Evolutionary conservation across 306 rosid species (phyloP).

Genomic region (Vicia villosa): DNA sequence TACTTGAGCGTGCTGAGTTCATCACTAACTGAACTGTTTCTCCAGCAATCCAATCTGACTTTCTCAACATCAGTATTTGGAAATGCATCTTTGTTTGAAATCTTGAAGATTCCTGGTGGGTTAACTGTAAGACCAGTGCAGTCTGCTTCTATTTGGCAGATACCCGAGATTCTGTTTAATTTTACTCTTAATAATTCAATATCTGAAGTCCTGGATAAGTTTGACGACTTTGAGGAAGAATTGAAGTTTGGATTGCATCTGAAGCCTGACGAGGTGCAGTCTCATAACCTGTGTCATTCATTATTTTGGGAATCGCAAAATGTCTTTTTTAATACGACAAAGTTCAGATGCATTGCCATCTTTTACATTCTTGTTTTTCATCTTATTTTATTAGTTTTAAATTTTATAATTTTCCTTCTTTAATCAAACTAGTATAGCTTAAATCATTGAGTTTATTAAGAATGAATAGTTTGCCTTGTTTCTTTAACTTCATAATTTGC

Average conservation of each 20-base stretch:
- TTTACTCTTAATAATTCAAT: slow-evolving; percentile 79
- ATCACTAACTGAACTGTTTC: slow-evolving; percentile 69
- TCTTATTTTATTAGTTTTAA: slow-evolving; percentile 16
- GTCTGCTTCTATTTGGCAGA: slow-evolving; percentile 65
- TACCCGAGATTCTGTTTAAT: slow-evolving; percentile 71
- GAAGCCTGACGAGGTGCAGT: slow-evolving; percentile 67
- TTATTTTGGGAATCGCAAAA: slow-evolving; percentile 27
- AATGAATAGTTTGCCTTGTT: slow-evolving; percentile 29
- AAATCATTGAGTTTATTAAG: slow-evolving; percentile 12
- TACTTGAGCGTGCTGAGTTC: slow-evolving; percentile 72
- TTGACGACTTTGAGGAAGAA: slow-evolving; percentile 63
- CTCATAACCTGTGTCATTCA: slow-evolving; percentile 30
- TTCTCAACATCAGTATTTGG: slow-evolving; percentile 71
- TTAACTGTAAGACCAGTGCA: slow-evolving; percentile 72
- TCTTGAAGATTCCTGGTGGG: slow-evolving; percentile 76
- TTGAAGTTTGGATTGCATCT: slow-evolving; percentile 69
- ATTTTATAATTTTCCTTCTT: slow-evolving; percentile 5
- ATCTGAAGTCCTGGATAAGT: slow-evolving; percentile 59
- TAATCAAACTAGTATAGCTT: background rate
- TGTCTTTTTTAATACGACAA: slow-evolving; percentile 2
- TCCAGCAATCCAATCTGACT: slow-evolving; percentile 74
- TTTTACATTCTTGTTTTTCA: slow-evolving; percentile 4
- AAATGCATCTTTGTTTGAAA: slow-evolving; percentile 68
- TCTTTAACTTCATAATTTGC: no score
- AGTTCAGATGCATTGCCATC: background rate